A percentile compares a stretch with the other conserved stretches of the same genome.
phyloP scores from a whole-genome alignment of 2,329 filamentous ascomycete genomes.

The Pyrenophora graminea region DNA sequence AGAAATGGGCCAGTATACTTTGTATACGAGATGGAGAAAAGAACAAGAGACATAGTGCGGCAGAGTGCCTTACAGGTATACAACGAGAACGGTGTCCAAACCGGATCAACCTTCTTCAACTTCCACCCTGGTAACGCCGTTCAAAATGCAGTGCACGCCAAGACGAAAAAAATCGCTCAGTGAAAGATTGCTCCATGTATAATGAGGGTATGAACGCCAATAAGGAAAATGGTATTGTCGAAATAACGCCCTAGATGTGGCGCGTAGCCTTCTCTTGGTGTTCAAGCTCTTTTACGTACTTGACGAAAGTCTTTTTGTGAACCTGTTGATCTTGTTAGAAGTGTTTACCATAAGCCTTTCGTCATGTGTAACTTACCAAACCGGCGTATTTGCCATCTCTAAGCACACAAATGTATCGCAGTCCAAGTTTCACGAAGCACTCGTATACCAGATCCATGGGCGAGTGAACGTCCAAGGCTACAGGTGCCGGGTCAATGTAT shows the following conservation, averaged over 20 bases:
- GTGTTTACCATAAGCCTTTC: background rate
- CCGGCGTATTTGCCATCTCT: conserved; percentile 84
- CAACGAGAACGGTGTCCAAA: too few relatives aligned
- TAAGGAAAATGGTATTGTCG: background rate
- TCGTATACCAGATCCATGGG: conserved; percentile 97
- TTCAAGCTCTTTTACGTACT: conserved; percentile 85
- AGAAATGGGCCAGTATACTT: too few relatives aligned
- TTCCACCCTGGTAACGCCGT: conserved; percentile 1
- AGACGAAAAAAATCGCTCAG: background rate
- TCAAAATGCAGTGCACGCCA: conserved; percentile 8
- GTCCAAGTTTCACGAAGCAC: conserved; percentile 89
- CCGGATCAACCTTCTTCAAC: too few relatives aligned
- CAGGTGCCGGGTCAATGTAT: conserved; percentile 88
- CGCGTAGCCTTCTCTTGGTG: conserved; percentile 47
- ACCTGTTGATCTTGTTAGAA: conserved; percentile 53
- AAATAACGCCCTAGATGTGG: conserved; percentile 1
- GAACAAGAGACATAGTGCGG: too few relatives aligned
- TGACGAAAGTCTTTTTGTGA: conserved; percentile 97
- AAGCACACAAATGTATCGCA: conserved; percentile 90
- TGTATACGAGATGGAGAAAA: too few relatives aligned
- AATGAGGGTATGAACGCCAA: conserved; percentile 3
- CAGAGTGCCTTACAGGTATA: too few relatives aligned
- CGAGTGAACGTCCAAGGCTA: conserved; percentile 83
- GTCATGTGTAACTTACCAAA: conserved; percentile 63
- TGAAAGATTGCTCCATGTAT: background rate